These are phyloP conservation scores for Gossypium gossypioides DNA, from an alignment of 441 rosid species.

Conservation along the genomic window DNA sequence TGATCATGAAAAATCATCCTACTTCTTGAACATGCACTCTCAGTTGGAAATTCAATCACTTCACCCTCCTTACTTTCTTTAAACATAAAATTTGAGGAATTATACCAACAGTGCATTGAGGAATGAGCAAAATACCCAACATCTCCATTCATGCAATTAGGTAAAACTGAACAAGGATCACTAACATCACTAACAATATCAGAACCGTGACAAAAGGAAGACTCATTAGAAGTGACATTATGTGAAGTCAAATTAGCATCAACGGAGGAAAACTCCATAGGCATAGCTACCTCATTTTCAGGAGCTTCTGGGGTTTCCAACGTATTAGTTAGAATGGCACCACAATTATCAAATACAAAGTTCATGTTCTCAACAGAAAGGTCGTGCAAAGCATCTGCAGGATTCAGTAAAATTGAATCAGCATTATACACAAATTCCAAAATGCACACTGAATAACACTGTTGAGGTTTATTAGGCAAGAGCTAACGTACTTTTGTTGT, in stretches of 20 bases:
- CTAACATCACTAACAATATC: constrained; percentile 28
- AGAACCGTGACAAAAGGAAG: constrained; percentile 33
- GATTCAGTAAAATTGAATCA: constrained; percentile 20
- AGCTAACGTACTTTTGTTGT: constrained; percentile 30
- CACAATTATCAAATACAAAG: constrained; percentile 11
- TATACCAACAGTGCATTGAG: constrained; percentile 6
- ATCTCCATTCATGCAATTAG: constrained; percentile 25
- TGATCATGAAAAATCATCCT: constrained; percentile 26
- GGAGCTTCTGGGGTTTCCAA: constrained; percentile 20
- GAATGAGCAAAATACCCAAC: constrained; percentile 24
- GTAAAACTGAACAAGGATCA: constrained; percentile 25
- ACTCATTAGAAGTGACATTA: constrained; percentile 24
- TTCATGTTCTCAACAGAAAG: constrained; percentile 20
- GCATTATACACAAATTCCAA: constrained; percentile 8
- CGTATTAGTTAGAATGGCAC: constrained; percentile 18
- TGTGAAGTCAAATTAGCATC: constrained; percentile 24
- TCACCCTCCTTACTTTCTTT: constrained; percentile 37
- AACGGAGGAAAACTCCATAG: constrained; percentile 13
- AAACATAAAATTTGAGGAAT: constrained; percentile 27
- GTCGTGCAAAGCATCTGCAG: constrained; percentile 34
- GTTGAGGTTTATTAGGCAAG: background rate
- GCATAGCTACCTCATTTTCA: constrained; percentile 19
- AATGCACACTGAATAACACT: constrained; percentile 7
- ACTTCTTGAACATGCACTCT: constrained; percentile 29
- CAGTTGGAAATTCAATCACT: constrained; percentile 28